Conservation (phyloP, 257 asterid genomes). For the Echium plantagineum region DNA sequence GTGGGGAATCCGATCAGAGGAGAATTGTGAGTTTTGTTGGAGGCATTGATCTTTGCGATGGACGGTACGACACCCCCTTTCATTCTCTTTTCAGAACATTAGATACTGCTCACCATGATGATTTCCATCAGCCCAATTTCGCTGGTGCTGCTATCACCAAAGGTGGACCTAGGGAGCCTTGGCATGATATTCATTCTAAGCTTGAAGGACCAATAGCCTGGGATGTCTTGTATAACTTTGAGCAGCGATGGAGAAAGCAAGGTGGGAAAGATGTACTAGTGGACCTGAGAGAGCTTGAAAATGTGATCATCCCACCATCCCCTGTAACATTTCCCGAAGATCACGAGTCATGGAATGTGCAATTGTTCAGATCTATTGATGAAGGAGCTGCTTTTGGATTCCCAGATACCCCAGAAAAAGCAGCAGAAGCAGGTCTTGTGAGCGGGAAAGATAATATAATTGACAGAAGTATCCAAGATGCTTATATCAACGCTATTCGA, state of each 20-base stretch:
- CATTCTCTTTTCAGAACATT: slow-evolving; percentile 75
- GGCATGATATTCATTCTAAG: slow-evolving; percentile 83
- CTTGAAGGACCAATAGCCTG: slow-evolving; percentile 81
- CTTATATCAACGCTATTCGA: slow-evolving; percentile 76
- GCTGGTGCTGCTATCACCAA: slow-evolving; percentile 49
- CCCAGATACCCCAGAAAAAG: slow-evolving; percentile 70
- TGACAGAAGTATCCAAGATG: slow-evolving; percentile 80
- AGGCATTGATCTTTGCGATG: slow-evolving; percentile 84
- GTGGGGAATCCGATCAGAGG: slow-evolving; percentile 27
- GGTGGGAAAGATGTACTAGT: slow-evolving; percentile 63
- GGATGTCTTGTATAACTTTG: slow-evolving; percentile 76
- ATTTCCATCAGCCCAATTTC: slow-evolving; percentile 76
- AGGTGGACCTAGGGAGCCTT: slow-evolving; percentile 87
- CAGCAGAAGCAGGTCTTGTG: slow-evolving; percentile 62
- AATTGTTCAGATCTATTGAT: slow-evolving; percentile 72
- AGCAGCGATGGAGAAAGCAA: slow-evolving; percentile 87
- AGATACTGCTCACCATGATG: slow-evolving; percentile 76
- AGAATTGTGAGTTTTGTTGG: slow-evolving; percentile 81
- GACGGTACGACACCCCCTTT: slow-evolving; percentile 71
- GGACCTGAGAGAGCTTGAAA: slow-evolving; percentile 51
- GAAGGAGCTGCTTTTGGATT: slow-evolving; percentile 94
- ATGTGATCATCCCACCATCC: slow-evolving; percentile 55
- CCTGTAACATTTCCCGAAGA: slow-evolving; percentile 65
- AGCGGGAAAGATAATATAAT: slow-evolving; percentile 76
- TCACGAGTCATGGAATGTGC: slow-evolving; percentile 71